Conservation (phyloP, 192 early-diverging fungal species). For the Backusella luteola region DNA sequence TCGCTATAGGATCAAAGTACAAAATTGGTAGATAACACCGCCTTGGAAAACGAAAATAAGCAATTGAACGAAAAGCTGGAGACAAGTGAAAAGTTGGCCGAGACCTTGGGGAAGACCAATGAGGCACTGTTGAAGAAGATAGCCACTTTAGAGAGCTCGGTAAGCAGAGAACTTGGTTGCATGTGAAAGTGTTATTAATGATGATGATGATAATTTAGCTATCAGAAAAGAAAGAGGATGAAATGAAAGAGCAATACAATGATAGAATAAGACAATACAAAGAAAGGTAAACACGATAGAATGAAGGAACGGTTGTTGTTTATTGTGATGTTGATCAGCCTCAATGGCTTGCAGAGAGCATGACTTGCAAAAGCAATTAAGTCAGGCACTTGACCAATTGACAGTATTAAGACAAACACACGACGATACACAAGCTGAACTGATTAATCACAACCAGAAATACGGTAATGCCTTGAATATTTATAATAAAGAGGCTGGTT, state of each 20-base stretch:
- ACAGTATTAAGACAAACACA: conserved; percentile 63
- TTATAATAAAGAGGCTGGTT: background rate
- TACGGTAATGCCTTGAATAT: conserved; percentile 38
- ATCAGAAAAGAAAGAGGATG: conserved; percentile 74
- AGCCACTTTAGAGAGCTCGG: conserved; percentile 56
- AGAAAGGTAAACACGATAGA: conserved; percentile 53
- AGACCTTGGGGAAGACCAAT: conserved; percentile 47
- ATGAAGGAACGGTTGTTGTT: background rate
- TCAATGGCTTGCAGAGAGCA: conserved; percentile 56
- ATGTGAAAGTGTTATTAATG: background rate
- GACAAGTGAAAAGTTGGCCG: conserved; percentile 43
- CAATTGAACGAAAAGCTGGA: conserved; percentile 52
- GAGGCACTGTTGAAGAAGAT: conserved; percentile 54
- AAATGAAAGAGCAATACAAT: conserved; percentile 72
- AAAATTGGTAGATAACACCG: conserved; percentile 43
- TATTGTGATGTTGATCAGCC: background rate
- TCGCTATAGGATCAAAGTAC: conserved; percentile 47
- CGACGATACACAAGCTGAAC: conserved; percentile 69
- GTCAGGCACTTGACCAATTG: conserved; percentile 74
- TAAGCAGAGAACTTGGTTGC: conserved; percentile 12
- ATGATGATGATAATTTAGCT: background rate
- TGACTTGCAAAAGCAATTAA: conserved; percentile 79
- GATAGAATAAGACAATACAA: conserved; percentile 80
- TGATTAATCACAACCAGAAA: conserved; percentile 61
- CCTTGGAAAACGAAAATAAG: conserved; percentile 54